Conservation (phyloP, 2,329 filamentous ascomycete genomes). For the Stemphylium vesicarium region DNA sequence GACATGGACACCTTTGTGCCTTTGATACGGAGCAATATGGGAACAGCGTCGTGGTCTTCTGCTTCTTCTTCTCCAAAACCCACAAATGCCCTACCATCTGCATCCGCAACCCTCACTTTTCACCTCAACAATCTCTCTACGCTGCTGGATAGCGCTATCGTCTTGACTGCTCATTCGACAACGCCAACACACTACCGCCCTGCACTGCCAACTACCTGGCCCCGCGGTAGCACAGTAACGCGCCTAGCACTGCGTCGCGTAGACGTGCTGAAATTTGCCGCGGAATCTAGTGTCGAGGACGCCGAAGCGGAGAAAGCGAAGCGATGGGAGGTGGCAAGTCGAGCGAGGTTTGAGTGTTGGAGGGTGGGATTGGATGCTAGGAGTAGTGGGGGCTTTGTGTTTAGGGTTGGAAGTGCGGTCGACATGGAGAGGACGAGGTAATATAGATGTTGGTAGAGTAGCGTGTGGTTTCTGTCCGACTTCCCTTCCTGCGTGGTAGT, state of each 20-base stretch:
- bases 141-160: conserved; percentile 15
- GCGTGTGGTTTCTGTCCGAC: neutral
- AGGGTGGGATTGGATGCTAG: conserved; percentile 26
- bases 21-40: conserved; percentile 14
- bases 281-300: conserved; percentile 48
- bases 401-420: conserved; percentile 30
- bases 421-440: conserved; percentile 14
- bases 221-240: conserved; percentile 29
- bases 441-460: neutral
- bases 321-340: conserved; percentile 46
- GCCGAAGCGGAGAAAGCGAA: conserved; percentile 43
- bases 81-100: conserved; percentile 15
- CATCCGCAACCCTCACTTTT: conserved; percentile 25
- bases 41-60: neutral
- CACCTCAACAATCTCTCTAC: conserved; percentile 14
- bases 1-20: conserved; percentile 58
- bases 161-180: conserved; percentile 25
- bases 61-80: neutral
- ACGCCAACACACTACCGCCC: conserved; percentile 18
- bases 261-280: conserved; percentile 46
- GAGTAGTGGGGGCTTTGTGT: conserved; percentile 34
- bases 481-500: neutral
- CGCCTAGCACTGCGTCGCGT: conserved; percentile 45
- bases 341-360: conserved; percentile 46
- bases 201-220: conserved; percentile 40